Base-by-base conservation (phyloP, 352 stramenopile species). In the Pythium pectinolyticum region DNA sequence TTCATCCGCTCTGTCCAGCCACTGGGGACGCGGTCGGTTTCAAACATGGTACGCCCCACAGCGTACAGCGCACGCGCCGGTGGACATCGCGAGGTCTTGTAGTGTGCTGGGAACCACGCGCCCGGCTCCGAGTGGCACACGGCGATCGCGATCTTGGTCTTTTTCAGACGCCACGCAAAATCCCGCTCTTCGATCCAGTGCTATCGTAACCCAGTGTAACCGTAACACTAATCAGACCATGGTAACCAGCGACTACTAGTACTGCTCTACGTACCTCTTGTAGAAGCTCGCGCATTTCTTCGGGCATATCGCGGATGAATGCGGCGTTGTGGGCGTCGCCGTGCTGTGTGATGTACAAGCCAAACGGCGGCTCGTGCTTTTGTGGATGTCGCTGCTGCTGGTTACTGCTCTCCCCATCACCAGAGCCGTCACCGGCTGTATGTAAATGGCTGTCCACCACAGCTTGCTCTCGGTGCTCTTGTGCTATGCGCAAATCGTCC, bases 31-130 rank as follows among this genome's bases (percentile, higher is more conserved):
- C 93, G 81, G 66, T 98, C 93, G 37, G 92, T 98, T 74, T 98
- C 94, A 59, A 98, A 98, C 94, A 98, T 98, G 2, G 94, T 98
- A 2, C 94, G 65, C 14, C 94, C 94, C 9, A 98, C 80, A 0
- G 57, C 78, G 64, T 90, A 96, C 48, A 47, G 48, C 7, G 79
- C 69, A 0, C 68, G 60, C 2, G 60, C 20, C 0, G 84, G 85
- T 9, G 84, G 89, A 74, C 83, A 96, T 20, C 69, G 72, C 17
- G 78, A 85, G 25, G 80, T 91, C 47, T 70, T 75, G 66, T 94
- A 96, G 39, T 69, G 65, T 2, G 87, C 75, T 2, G 81, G 84
- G n/a, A 92, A 64, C 94, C 94, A 98, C 17, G 91, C 94, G 0
- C 94, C 94, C 5, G 94, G 94, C 66, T 98, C 94, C 15, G 86